Conservation (phyloP, 352 stramenopile genomes). For the Phytophthora multivora region DNA sequence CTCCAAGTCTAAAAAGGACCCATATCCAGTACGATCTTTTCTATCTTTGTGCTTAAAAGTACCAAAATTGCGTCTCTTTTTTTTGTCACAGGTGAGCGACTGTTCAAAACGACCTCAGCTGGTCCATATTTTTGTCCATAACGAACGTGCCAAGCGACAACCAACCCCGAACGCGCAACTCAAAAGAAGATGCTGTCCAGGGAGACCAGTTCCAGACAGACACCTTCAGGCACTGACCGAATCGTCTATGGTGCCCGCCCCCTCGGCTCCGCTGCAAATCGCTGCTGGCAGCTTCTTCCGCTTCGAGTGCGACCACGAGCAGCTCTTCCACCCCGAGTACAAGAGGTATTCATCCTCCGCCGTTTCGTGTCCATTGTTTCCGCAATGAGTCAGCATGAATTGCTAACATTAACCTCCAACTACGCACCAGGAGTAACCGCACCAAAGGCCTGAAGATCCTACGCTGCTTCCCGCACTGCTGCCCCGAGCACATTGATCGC, state of each 20-base stretch:
- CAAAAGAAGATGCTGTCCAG: background rate
- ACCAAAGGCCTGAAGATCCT: slow-evolving; percentile 80
- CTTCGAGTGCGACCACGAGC: slow-evolving; percentile 63
- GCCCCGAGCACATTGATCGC: slow-evolving; percentile 67
- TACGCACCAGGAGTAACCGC: slow-evolving; percentile 54
- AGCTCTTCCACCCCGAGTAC: slow-evolving; percentile 72
- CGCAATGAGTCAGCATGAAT: too few relatives aligned
- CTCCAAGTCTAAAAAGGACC: too few relatives aligned
- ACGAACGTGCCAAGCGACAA: background rate
- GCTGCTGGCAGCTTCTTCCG: slow-evolving; percentile 51
- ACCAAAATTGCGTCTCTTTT: too few relatives aligned
- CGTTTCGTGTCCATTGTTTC: too few relatives aligned
- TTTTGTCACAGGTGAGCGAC: too few relatives aligned
- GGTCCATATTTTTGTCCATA: too few relatives aligned
- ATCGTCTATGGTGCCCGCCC: background rate
- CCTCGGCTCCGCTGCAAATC: slow-evolving; percentile 33
- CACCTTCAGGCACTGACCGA: too few relatives aligned
- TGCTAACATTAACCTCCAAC: background rate
- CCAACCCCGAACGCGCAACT: background rate
- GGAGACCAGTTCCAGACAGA: background rate
- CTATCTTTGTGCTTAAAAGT: too few relatives aligned
- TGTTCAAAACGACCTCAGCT: too few relatives aligned
- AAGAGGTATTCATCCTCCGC: slow-evolving; percentile 47
- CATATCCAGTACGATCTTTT: too few relatives aligned
- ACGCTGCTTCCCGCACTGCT: slow-evolving; percentile 76